Base-by-base conservation (phyloP, 1,139 yeast genomes). In the Kazachstania sp. region DNA sequence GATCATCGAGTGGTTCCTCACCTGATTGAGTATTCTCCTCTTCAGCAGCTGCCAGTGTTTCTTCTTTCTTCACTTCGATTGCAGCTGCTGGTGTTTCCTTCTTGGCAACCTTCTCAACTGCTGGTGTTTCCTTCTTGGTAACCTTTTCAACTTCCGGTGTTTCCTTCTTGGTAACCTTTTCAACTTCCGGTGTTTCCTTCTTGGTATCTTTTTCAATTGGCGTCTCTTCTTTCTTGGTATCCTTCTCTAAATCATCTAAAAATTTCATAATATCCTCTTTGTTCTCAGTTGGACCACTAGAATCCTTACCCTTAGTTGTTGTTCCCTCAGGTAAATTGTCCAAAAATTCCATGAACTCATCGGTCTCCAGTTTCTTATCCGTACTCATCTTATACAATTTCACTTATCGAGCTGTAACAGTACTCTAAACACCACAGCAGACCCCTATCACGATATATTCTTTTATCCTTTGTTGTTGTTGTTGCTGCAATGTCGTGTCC, bases 261-360 rank as follows among this genome's bases (percentile, higher is more conserved):
- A 92, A 90, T 34, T 86, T 95, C 60, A 90, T 71, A 41, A 92
- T 81, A 55, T 90, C 97, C 51, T 77, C 74, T 43, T 74, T 77
- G 20, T 61, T 64, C 11, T 28, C 42, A 4, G 23, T 16, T 29
- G 41, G 19, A 9, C 15, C 30, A 20, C 19, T 26, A 9, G 39
- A 12, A 8, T 20, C 39, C 26, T 12, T 18, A 6, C 28, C 39
- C 7, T 18, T 20, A 23, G 13, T 13, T 4, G 39, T 39, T 7
- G 37, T 72, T 32, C 79, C 75, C 20, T 82, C 87, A 11, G 95
- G 97, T 43, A 92, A 73, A 1, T 95, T 85, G 61, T 90, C 94
- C 58, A 92, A 75, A 64, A 92, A 85, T 57, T 90, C 95, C 55
- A 90, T 71, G 11, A 92, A 96, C 60, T 90, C 96, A 58, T 86